Evolutionary conservation across 73 alveolate genomes (phyloP).

Genomic region (Tetrahymena elliotti): DNA sequence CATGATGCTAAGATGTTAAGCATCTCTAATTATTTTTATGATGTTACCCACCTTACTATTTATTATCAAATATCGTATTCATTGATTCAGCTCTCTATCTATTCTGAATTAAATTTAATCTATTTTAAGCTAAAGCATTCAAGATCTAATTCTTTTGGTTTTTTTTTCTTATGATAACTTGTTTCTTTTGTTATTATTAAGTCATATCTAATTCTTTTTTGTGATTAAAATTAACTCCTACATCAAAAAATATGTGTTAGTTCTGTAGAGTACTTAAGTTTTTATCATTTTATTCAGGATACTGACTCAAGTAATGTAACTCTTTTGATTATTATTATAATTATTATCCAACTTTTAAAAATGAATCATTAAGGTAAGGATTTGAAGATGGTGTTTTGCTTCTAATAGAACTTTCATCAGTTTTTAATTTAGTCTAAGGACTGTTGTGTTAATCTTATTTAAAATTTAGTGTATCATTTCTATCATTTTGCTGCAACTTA

Average conservation of each 20-base stretch:
- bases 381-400: neutral
- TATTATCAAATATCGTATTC: neutral
- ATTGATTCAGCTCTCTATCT: neutral
- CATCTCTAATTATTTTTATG: neutral
- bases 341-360: neutral
- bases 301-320: neutral
- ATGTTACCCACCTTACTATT: neutral
- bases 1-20: neutral
- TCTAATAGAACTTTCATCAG: neutral
- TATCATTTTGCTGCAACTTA: neutral
- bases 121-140: neutral
- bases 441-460: neutral
- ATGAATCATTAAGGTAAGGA: neutral
- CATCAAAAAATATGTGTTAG: neutral
- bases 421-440: neutral
- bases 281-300: neutral
- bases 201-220: neutral
- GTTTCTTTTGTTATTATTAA: neutral
- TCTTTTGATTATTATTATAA: too few species aligned
- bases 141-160: neutral
- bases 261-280: neutral
- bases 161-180: neutral
- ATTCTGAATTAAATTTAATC: neutral
- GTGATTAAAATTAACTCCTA: neutral
- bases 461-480: neutral